Base-by-base conservation (phyloP, 371 early-diverging fungal genomes). In the Synchytrium microbalum region DNA sequence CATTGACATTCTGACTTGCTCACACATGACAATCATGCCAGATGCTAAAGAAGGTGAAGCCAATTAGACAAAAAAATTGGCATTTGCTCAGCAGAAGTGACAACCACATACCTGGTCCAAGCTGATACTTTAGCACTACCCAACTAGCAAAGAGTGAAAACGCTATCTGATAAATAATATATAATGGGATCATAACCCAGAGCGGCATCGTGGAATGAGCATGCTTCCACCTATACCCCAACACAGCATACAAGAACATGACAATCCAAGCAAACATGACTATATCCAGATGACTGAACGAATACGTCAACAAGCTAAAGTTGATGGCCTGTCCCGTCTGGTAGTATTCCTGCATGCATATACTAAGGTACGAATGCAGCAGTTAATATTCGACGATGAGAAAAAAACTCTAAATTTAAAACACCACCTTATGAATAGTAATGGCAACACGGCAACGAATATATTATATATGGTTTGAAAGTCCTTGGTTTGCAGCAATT, bases 381-480 rank as follows among this genome's bases (percentile, higher is more conserved):
- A n/a, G n/a, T n/a, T n/a, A n/a, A n/a, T n/a, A n/a, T n/a, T n/a
- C n/a, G n/a, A n/a, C n/a, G n/a, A n/a, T n/a, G n/a, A n/a, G n/a
- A n/a, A n/a, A n/a, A n/a, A n/a, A n/a, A n/a, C n/a, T n/a, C n/a
- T n/a, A n/a, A n/a, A n/a, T n/a, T n/a, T n/a, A n/a, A n/a, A n/a
- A n/a, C n/a, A n/a, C n/a, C n/a, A n/a, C 53, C 51, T 58, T 31
- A 64, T 46, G 28, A 57, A 62, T 8, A 67, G 64, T 28, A 67
- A 32, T 2, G 64, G 64, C 10, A 67, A 61, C 31, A 63, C 58
- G 1, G 67, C 61, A 30, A 67, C 67, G 58, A 67, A 67, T 28
- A 67, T 67, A 58, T 67, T 67, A 63, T 67, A 67, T 23, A 67
- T 63, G 54, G 67, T 67, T 16, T 54, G 38, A 38, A 67, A 64